phyloP scores from a whole-genome alignment of 441 rosid genomes.

The Theobroma grandiflorum region DNA sequence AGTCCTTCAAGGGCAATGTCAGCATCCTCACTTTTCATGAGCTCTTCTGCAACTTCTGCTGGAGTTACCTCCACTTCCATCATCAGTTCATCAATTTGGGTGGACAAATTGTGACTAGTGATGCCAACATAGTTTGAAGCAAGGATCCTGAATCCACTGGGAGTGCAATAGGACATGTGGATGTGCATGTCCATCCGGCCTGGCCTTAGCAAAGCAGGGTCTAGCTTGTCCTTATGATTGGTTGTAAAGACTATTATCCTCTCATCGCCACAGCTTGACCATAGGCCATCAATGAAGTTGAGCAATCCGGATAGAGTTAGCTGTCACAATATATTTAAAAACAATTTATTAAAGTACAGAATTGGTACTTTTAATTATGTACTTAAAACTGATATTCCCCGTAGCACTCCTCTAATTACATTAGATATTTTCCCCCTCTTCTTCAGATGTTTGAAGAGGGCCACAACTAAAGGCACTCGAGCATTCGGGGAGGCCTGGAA shows the following conservation, averaged over 20 bases:
- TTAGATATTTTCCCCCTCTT: too few relatives aligned
- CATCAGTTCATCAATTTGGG: slow-evolving; percentile 14
- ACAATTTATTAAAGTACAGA: neutral
- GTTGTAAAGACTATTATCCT: slow-evolving; percentile 13
- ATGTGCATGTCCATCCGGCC: slow-evolving; percentile 28
- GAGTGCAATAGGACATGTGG: slow-evolving; percentile 21
- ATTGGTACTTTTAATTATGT: neutral
- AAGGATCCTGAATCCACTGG: slow-evolving; percentile 12
- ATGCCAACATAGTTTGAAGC: slow-evolving; percentile 13
- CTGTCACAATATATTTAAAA: neutral
- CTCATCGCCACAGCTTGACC: slow-evolving; percentile 23
- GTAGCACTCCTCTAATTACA: too few relatives aligned
- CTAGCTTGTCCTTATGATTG: slow-evolving; percentile 9
- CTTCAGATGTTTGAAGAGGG: too few relatives aligned
- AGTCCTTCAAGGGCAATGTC: slow-evolving; percentile 20
- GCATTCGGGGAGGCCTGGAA: too few relatives aligned
- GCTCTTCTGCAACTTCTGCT: slow-evolving; percentile 22
- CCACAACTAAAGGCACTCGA: too few relatives aligned
- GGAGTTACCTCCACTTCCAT: slow-evolving; percentile 11
- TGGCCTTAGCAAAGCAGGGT: slow-evolving; percentile 23
- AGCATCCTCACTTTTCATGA: slow-evolving; percentile 22
- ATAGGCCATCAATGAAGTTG: slow-evolving; percentile 13
- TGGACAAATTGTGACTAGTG: neutral
- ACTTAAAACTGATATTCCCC: too few relatives aligned
- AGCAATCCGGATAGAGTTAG: slow-evolving; percentile 9